Evolutionary conservation across 225 moss, liverwort and hornwort species (phyloP), one percentile per base, ranked within the genome.

Genomic region (Pleurozium schreberi): DNA sequence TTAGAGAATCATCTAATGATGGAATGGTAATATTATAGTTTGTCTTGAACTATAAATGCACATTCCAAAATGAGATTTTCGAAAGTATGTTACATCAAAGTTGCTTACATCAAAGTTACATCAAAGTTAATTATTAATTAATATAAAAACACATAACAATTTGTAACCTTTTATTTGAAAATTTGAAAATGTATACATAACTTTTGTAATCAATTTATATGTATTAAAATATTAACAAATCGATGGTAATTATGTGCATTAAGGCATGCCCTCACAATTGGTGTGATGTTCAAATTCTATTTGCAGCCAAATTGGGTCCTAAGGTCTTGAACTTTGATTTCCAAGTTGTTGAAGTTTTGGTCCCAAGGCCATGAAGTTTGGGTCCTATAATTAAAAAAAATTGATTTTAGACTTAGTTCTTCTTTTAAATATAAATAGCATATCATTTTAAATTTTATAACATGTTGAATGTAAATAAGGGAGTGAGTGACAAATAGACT

Each of bases 221-320:
- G 22, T n/a, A 68, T 22, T 11, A 12, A 67, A 20, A 6, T 21
- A 68, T 68, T n/a, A n/a, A 23, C 13, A 7, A 68, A 68, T n/a
- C 7, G n/a, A 1, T 68, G 13, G 25, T 40, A 69, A 40, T 69
- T 40, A n/a, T 8, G 4, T n/a, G 8, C 8, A 22, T 69, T 23
- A 2, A 69, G 13, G 23, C 23, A 40, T 40, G 13, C 14, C 8
- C 8, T 69, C 14, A 40, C 5, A 40, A 25, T 4, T 40, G 3
- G 7, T 68, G 3, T 22, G 1, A 12, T n/a, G 22, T 22, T 2
- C 23, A 68, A 68, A 68, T 2, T 69, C 8, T 25, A 5, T 69
- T 25, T 42, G 25, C 3, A 40, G 1, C 5, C 1, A 8, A 69
- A 25, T 25, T 14, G 3, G 5, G 3, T 25, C 8, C 1, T 1